Evolutionary conservation across 1,139 yeast species (phyloP), one percentile per base, ranked within the genome.

Genomic region (Blastobotrys petasosporus): DNA sequence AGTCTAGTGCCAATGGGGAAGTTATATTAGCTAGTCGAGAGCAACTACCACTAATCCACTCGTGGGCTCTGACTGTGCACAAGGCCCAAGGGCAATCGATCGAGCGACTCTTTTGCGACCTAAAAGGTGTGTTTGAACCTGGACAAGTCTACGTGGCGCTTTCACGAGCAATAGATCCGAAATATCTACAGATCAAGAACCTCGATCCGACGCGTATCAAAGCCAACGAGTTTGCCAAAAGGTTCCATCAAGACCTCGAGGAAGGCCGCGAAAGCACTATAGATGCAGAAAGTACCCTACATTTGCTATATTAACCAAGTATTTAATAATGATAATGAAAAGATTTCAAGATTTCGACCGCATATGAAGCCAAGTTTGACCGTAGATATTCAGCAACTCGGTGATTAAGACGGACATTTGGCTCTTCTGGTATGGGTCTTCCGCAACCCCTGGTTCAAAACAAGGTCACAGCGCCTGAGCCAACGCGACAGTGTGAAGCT

Each of bases 41-140:
- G 0, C 96, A 87, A 61, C 56, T 85, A 3, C 97, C 96, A 0
- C 68, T 87, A 33, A 69, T 85, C 46, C 69, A 85, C 33, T 82
- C 95, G 10, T 87, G 95, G 95, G 94, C 96, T 0, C 66, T 87
- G 57, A 85, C 95, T 0, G 86, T 87, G 45, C 97, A 87, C 63
- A 87, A 87, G 60, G 82, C 95, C 0, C 97, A 87, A 64, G 97
- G 97, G 1, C 96, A 87, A 66, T 85, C 97, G 0, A 73, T 87
- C 42, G 81, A 78, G 35, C 66, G 94, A 48, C 80, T 87, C n/a
- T 74, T 77, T 52, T 92, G 87, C 4, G 94, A 87, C 58, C 67
- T 87, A 46, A 69, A 74, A 29, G 75, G 74, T 54, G 77, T 82
- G 29, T 87, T 87, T 60, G 96, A 86, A 61, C 81, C 78, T 42